Evolutionary conservation across 2,329 filamentous ascomycete species (phyloP), one percentile per base, ranked within the genome.

Genomic region (Talaromyces sp.): DNA sequence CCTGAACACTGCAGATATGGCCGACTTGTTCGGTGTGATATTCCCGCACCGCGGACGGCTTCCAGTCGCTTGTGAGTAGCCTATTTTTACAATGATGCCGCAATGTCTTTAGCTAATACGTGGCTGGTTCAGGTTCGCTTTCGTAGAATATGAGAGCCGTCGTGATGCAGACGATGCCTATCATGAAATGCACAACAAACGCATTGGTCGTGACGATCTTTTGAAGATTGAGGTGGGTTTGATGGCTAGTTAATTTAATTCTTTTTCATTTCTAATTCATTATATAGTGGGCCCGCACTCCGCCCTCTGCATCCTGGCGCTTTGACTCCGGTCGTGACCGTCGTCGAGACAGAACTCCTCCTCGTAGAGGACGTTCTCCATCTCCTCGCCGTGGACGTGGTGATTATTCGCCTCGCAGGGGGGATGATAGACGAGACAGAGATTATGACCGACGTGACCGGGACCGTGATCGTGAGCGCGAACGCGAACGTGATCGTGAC

Each of bases 151-250:
- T 76, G 94, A 99, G 80, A 95, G 92, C 75, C 90, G 93, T 69
- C 92, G 94, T 67, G 94, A 99, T 81, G 92, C 94, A 63, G 94
- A 99, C 75, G 94, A 99, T 79, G 94, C 94, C 50, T 99, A 99
- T 74, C 91, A 99, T 75, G 94, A 99, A 80, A 99, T 99, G 94
- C 94, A 99, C 74, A 97, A 97, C 81, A 97, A 97, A 85, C 91
- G 93, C 65, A 91, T 99, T 67, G 92, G 91, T 50, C 88, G 93
- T 63, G 94, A 99, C 72, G 94, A 99, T 70, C 80, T 96, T 60
- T 75, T 99, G 78, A 99, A 99, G 81, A 97, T 99, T 65, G 94
- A 99, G 84, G 94, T 96, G 78, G 66, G 83, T 66, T 56, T 31
- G n/a, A 33, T n/a, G 41, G 19, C 25, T 40, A 11, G 21, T 28